Percentiles rank a stretch among this genome's conserved stretches.
These are phyloP conservation scores for Penicillium vulpinum DNA, from an alignment of 2,329 filamentous ascomycete species.

Conservation along the genomic window DNA sequence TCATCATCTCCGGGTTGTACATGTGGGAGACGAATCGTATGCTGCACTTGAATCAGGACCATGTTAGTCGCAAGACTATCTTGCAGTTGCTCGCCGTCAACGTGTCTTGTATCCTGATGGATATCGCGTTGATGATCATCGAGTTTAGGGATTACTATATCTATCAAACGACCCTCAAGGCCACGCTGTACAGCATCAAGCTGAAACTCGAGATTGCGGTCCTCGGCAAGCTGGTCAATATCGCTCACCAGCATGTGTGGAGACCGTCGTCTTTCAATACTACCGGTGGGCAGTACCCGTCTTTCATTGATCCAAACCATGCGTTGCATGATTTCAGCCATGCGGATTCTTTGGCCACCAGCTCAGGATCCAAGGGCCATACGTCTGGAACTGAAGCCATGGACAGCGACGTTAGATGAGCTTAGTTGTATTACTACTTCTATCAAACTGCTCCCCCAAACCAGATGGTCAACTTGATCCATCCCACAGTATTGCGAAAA, in stretches of 20 bases:
- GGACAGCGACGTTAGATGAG: slow-evolving; percentile 2
- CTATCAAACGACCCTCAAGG: slow-evolving; percentile 43
- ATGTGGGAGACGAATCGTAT: slow-evolving; percentile 52
- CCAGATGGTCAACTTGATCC: neutral
- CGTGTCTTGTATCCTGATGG: slow-evolving; percentile 48
- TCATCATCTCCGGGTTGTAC: slow-evolving; percentile 50
- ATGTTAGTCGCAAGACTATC: slow-evolving; percentile 37
- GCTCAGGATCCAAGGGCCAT: slow-evolving; percentile 16
- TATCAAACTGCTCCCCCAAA: neutral
- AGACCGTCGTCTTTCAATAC: slow-evolving; percentile 12
- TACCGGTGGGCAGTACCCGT: slow-evolving; percentile 18
- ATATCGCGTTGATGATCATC: slow-evolving; percentile 45
- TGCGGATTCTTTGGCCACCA: slow-evolving; percentile 13
- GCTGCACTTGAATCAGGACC: slow-evolving; percentile 27
- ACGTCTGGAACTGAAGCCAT: slow-evolving; percentile 17
- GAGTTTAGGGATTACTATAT: slow-evolving; percentile 43
- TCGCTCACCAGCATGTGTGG: slow-evolving; percentile 31
- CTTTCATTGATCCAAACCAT: slow-evolving; percentile 24
- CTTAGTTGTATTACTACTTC: neutral
- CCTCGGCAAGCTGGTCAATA: slow-evolving; percentile 47
- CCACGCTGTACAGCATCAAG: slow-evolving; percentile 34
- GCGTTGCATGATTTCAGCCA: slow-evolving; percentile 18
- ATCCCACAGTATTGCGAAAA: neutral
- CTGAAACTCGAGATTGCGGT: slow-evolving; percentile 58
- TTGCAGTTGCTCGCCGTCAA: slow-evolving; percentile 58